These are phyloP conservation scores for Russula abietina DNA, from an alignment of 768 basidiomycete species.

Conservation along the genomic window DNA sequence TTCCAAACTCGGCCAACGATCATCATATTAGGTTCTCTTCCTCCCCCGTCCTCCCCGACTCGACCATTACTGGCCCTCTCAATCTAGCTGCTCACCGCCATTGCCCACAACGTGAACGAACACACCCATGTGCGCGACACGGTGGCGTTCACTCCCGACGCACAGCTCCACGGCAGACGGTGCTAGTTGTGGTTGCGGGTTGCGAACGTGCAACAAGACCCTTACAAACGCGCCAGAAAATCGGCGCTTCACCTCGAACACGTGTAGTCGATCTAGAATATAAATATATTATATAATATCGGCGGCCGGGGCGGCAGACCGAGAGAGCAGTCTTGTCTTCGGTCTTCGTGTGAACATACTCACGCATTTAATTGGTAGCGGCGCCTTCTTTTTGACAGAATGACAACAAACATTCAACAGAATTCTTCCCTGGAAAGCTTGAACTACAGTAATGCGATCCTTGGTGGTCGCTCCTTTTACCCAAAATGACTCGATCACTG, in stretches of 20 bases:
- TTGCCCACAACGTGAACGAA: not conserved
- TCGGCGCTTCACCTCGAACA: not conserved
- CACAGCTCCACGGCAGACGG: conserved; percentile 3
- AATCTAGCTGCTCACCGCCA: not conserved
- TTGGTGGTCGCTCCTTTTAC: no score
- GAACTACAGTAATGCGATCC: no score
- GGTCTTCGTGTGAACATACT: conserved; percentile 4
- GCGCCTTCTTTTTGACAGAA: not conserved
- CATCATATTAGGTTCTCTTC: conserved; percentile 14
- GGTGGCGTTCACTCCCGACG: not conserved
- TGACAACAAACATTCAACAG: not conserved
- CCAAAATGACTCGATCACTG: no score
- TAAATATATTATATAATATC: no score
- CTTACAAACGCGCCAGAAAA: not conserved
- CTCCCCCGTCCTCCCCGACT: not conserved
- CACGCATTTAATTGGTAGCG: conserved; percentile 2
- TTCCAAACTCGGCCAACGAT: not conserved
- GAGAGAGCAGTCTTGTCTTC: not conserved
- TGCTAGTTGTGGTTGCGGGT: not conserved
- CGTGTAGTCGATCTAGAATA: conserved; percentile 4
- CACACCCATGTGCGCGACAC: not conserved
- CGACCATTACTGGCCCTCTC: not conserved
- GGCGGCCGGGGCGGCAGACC: not conserved
- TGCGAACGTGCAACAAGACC: no score
- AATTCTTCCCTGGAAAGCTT: conserved; percentile 13